Base-by-base conservation (phyloP, 2,329 filamentous ascomycete genomes). In the Cordyceps militaris region DNA sequence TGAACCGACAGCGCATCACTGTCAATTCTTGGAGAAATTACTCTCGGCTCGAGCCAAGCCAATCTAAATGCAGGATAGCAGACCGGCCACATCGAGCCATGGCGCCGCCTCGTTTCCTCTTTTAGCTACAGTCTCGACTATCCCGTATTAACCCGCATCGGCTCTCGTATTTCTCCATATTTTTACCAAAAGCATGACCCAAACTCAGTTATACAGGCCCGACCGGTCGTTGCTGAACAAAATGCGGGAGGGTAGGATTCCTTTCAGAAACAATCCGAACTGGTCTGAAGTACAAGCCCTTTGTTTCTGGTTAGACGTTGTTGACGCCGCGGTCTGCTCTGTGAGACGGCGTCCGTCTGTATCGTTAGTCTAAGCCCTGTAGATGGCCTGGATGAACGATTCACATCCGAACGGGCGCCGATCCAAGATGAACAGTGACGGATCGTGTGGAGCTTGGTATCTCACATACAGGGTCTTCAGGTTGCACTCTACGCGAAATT, bases 161-260 rank as follows among this genome's bases (percentile, higher is more conserved):
- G 42, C 53, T 26, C 34, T 56, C 53, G 53, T 56, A 56, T 56
- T 47, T 38, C 32, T 30, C 53, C 53, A 56, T 23, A 48, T 55
- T 38, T 55, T 16, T n/a, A 21, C 26, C 23, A 47, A 36, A 28
- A 11, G 21, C 42, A 9, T 13, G 26, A n/a, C n/a, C 38, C 26
- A 46, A 56, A 56, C 42, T 47, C 24, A 40, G 28, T 54, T 36
- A 3, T 36, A 26, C 28, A 24, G 28, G 13, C 38, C 26, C 26
- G 8, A 4, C 40, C 40, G 14, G 19, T 8, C 40, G 40, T 24
- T 16, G 19, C 47, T 19, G 3, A 4, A 16, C 28, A 38, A 24
- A 24, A 24, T 5, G 21, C 34, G 19, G 30, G 30, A 50, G 21
- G 24, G 34, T 16, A 14, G 24, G 16, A 9, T 32, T 21, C 13